These are phyloP conservation scores for Silene noctiflora DNA, from an alignment of 179 eudicot genomes.

Conservation along the genomic window DNA sequence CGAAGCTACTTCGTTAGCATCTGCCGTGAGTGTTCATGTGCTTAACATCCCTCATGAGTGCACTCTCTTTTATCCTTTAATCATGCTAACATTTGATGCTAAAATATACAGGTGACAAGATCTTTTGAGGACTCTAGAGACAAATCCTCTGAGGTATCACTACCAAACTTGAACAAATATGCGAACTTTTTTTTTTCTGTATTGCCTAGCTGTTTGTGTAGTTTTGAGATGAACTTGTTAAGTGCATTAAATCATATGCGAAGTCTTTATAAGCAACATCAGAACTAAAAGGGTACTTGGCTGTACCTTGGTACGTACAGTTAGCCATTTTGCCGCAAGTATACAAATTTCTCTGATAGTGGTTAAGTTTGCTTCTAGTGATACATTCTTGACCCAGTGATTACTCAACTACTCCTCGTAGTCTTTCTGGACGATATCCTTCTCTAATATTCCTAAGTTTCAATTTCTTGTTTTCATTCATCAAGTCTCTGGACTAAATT, in stretches of 20 bases:
- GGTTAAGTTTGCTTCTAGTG: not conserved
- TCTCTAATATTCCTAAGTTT: not conserved
- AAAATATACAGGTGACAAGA: conserved; percentile 44
- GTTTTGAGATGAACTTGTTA: not conserved
- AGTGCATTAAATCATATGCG: not conserved
- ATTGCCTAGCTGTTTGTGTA: not conserved
- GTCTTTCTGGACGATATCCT: too few species aligned
- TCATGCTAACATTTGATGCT: conserved; percentile 3
- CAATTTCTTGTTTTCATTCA: not conserved
- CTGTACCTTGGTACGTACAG: not conserved
- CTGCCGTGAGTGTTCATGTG: conserved; percentile 45
- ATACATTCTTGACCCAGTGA: not conserved
- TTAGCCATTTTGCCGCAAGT: too few species aligned
- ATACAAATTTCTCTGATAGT: not conserved
- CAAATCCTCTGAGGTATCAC: conserved; percentile 58
- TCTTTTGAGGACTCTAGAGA: conserved; percentile 45
- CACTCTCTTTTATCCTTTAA: not conserved
- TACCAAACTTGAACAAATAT: not conserved
- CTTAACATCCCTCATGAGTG: not conserved
- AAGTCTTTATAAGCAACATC: not conserved
- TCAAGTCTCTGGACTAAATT: conserved; percentile 6
- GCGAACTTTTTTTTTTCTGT: not conserved
- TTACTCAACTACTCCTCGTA: too few species aligned
- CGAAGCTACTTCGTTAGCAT: conserved; percentile 43
- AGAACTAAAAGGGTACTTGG: conserved; percentile 2